phyloP scores from a whole-genome alignment of 2,329 filamentous ascomycete species.

The Phialocephala subalpina region DNA sequence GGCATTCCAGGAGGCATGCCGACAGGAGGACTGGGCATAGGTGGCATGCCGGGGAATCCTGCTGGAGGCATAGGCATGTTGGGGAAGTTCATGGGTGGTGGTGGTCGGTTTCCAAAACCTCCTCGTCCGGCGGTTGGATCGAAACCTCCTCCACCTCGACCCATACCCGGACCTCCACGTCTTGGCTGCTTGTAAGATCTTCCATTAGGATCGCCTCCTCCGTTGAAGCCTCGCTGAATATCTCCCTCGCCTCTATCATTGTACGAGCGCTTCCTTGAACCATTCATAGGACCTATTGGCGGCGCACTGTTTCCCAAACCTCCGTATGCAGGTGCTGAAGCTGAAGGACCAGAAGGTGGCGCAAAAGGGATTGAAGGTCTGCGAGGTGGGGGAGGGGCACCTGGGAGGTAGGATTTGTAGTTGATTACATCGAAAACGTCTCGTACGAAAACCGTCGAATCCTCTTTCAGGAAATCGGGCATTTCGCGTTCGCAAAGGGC shows the following conservation, averaged over 20 bases:
- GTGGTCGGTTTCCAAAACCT: conserved; percentile 29
- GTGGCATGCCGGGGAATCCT: conserved; percentile 33
- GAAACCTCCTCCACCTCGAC: conserved; percentile 49
- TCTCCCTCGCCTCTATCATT: conserved; percentile 59
- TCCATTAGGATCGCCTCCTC: conserved; percentile 44
- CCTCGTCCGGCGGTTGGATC: conserved; percentile 44
- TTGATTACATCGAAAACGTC: conserved; percentile 74
- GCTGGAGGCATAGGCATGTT: conserved; percentile 27
- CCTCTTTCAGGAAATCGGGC: conserved; percentile 77
- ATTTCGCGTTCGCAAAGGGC: conserved; percentile 76
- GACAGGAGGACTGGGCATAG: conserved; percentile 40
- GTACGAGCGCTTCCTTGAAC: conserved; percentile 60
- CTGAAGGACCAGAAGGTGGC: conserved; percentile 29
- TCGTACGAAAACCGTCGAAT: conserved; percentile 69
- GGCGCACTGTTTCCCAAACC: conserved; percentile 33
- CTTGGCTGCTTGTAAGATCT: conserved; percentile 68
- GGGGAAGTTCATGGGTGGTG: conserved; percentile 28
- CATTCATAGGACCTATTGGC: conserved; percentile 33
- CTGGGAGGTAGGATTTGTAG: conserved; percentile 67
- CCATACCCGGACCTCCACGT: conserved; percentile 52
- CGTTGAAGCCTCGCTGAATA: conserved; percentile 32
- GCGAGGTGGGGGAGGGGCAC: conserved; percentile 52
- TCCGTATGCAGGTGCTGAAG: conserved; percentile 35
- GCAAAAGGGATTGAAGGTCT: conserved; percentile 37
- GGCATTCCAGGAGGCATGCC: conserved; percentile 53